Evolutionary conservation across 1,284 basidiomycete genomes (phyloP).

Genomic region (Ceratobasidium sp.): DNA sequence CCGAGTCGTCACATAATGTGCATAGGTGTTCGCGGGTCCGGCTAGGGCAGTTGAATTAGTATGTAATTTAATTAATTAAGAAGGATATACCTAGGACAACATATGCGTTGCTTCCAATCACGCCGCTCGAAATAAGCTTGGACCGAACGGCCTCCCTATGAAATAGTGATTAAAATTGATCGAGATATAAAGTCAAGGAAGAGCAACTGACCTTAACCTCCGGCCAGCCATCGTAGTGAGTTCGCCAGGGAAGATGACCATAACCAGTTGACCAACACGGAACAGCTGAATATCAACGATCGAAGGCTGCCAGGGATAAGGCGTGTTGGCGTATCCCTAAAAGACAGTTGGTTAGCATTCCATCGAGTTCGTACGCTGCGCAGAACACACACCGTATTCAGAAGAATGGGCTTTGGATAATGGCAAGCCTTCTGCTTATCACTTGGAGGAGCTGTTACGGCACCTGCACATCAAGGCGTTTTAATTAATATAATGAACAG

Average conservation of each 20-base stretch:
- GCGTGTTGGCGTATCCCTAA: constrained; percentile 70
- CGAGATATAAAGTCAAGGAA: background rate
- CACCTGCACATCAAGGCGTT: constrained; percentile 55
- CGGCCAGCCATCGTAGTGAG: constrained; percentile 68
- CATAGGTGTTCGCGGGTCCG: constrained; percentile 84
- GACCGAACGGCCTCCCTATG: constrained; percentile 69
- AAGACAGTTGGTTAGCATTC: background rate
- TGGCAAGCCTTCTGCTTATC: constrained; percentile 76
- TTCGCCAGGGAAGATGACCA: constrained; percentile 79
- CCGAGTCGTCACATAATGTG: constrained; percentile 61
- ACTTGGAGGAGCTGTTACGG: constrained; percentile 70
- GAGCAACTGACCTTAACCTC: constrained; percentile 55
- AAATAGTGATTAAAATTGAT: background rate
- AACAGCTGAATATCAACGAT: constrained; percentile 84
- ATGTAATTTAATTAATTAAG: background rate
- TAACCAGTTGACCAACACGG: constrained; percentile 80
- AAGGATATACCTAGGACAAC: constrained; percentile 65
- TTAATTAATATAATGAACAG: background rate
- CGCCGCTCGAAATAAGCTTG: constrained; percentile 67
- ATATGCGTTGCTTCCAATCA: constrained; percentile 72
- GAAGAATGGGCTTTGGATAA: constrained; percentile 79
- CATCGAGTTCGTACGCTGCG: background rate
- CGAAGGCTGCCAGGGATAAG: constrained; percentile 80
- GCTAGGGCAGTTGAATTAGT: constrained; percentile 47
- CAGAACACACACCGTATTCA: constrained; percentile 66